Evolutionary conservation across 768 basidiomycete species (phyloP).

Genomic region (Megacollybia marginata): DNA sequence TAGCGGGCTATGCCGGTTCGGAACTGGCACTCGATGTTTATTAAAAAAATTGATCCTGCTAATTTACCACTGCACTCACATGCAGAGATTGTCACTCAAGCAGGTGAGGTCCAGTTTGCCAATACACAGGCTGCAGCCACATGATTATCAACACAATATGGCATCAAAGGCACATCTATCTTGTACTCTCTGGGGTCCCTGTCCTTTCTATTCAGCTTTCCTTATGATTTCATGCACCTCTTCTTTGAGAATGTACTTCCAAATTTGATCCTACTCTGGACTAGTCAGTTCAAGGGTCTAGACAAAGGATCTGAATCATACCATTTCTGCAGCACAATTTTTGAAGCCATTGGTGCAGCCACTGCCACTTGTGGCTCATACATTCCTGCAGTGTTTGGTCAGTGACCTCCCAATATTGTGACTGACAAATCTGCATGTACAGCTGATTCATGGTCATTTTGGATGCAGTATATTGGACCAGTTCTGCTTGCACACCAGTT

Average conservation of each 20-base stretch:
- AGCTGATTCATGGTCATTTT: slow-evolving; percentile 23
- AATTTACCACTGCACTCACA: slow-evolving; percentile 19
- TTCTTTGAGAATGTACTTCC: slow-evolving; percentile 24
- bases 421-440: slow-evolving; percentile 12
- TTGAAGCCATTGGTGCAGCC: slow-evolving; percentile 28
- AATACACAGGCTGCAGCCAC: slow-evolving; percentile 2
- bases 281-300: slow-evolving; percentile 32
- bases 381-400: slow-evolving; percentile 19
- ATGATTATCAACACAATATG: slow-evolving; percentile 8
- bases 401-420: slow-evolving; percentile 15
- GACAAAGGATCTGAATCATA: slow-evolving; percentile 24
- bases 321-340: slow-evolving; percentile 17
- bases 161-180: slow-evolving; percentile 19
- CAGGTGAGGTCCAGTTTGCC: slow-evolving; percentile 5
- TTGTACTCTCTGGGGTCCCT: slow-evolving; percentile 15
- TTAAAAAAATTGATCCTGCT: slow-evolving; percentile 5
- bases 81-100: slow-evolving; percentile 5
- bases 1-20: no score
- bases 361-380: slow-evolving; percentile 18
- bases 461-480: slow-evolving; percentile 20
- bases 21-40: no score
- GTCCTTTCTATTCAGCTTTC: slow-evolving; percentile 21
- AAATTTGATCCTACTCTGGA: slow-evolving; percentile 20
- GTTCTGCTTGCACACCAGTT: slow-evolving; percentile 18
- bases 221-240: slow-evolving; percentile 33